A percentile compares a stretch with the other conserved stretches of the same genome.
Evolutionary conservation across 495 filamentous ascomycete species (phyloP).

Genomic region (Letharia lupina): DNA sequence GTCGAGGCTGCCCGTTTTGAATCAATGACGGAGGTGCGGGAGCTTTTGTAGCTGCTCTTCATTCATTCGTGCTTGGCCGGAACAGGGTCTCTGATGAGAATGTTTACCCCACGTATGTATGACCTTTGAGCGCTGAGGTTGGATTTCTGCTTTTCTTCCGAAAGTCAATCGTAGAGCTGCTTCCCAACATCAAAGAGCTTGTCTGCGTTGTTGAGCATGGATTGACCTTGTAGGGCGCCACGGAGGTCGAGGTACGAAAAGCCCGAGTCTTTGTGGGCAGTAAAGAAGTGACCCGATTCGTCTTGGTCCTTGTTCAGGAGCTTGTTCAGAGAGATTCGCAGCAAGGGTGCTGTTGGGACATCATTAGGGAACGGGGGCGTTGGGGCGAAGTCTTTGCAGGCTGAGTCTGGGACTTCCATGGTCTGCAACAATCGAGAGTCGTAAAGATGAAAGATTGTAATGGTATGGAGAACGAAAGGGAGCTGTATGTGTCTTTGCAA

Average conservation of each 20-base stretch:
- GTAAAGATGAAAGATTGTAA: background rate
- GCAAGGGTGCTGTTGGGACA: slow-evolving; percentile 47
- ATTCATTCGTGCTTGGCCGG: too few relatives aligned
- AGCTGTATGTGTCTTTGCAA: background rate
- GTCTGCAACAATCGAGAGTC: background rate
- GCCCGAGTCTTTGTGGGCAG: slow-evolving; percentile 46
- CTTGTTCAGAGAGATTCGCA: slow-evolving; percentile 45
- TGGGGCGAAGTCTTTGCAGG: background rate
- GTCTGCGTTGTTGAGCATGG: slow-evolving; percentile 39
- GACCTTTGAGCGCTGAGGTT: slow-evolving; percentile 36
- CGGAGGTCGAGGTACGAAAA: slow-evolving; percentile 57
- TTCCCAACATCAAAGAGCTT: slow-evolving; percentile 40
- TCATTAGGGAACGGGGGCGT: slow-evolving; percentile 46
- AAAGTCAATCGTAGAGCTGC: slow-evolving; percentile 39
- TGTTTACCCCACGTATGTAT: slow-evolving; percentile 45
- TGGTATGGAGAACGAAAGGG: background rate
- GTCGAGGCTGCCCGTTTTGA: slow-evolving; percentile 37
- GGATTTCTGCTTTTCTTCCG: slow-evolving; percentile 33
- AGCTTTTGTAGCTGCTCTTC: slow-evolving; percentile 33
- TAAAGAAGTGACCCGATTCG: slow-evolving; percentile 40
- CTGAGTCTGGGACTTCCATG: background rate
- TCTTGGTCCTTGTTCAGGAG: slow-evolving; percentile 34
- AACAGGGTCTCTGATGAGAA: too few relatives aligned
- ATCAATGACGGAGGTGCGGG: slow-evolving; percentile 44
- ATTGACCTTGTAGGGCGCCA: slow-evolving; percentile 32